phyloP scores from a whole-genome alignment of 306 rosid genomes.

The Leucaena leucocephala region DNA sequence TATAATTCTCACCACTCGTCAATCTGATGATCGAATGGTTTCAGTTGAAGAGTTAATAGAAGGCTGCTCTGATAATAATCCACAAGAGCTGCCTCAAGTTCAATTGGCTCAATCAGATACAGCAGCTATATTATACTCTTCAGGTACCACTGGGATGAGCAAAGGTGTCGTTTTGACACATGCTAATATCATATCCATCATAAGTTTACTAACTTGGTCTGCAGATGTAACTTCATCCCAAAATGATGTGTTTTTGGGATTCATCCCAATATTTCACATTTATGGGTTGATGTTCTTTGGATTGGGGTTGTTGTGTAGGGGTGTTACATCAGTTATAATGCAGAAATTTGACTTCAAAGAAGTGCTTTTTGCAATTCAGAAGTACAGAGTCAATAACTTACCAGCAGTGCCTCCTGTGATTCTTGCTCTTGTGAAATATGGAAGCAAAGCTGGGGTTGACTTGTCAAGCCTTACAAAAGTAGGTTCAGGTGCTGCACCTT shows the following conservation, averaged over 20 bases:
- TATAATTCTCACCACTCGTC: conserved; percentile 48
- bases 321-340: conserved; percentile 68
- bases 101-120: conserved; percentile 64
- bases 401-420: conserved; percentile 93
- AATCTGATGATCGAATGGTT: conserved; percentile 34
- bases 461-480: conserved; percentile 64
- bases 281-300: conserved; percentile 80
- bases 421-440: conserved; percentile 63
- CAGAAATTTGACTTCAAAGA: conserved; percentile 56
- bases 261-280: conserved; percentile 89
- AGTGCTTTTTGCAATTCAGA: conserved; percentile 65
- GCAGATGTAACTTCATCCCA: conserved; percentile 47
- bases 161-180: conserved; percentile 88
- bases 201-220: conserved; percentile 58
- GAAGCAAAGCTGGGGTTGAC: conserved; percentile 46
- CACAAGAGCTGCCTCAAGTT: conserved; percentile 45
- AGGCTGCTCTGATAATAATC: conserved; percentile 44
- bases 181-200: conserved; percentile 59
- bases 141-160: conserved; percentile 86
- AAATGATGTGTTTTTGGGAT: conserved; percentile 72
- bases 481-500: conserved; percentile 87
- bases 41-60: conserved; percentile 73
- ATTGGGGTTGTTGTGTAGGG: conserved; percentile 62
- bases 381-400: conserved; percentile 58
- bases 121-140: conserved; percentile 86